A percentile compares a stretch with the other conserved stretches of the same genome.
These are phyloP conservation scores for Annona cherimola DNA, from an alignment of 164 flowering plant genomes.

Conservation along the genomic window DNA sequence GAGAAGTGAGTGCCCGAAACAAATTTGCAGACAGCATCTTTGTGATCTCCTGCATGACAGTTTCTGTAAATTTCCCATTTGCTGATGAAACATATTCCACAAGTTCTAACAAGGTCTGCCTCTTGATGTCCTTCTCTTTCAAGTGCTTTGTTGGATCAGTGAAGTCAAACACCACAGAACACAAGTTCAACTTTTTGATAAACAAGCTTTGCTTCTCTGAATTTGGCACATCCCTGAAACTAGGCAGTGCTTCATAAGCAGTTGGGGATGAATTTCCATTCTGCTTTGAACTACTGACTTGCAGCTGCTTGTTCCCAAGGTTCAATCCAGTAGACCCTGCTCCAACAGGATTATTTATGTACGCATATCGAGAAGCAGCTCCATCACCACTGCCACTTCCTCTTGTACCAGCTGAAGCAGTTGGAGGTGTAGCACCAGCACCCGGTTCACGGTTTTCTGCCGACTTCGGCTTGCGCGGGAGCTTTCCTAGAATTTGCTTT, in stretches of 20 bases:
- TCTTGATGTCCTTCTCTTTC: constrained; percentile 73
- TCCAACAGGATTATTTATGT: background rate
- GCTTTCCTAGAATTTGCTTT: constrained; percentile 53
- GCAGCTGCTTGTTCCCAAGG: constrained; percentile 17
- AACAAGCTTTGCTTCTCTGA: constrained; percentile 67
- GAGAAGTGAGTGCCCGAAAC: constrained; percentile 50
- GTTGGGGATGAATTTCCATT: constrained; percentile 12
- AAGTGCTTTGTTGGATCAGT: constrained; percentile 62
- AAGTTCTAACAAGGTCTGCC: constrained; percentile 70
- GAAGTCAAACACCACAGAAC: constrained; percentile 67
- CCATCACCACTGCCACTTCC: constrained; percentile 31
- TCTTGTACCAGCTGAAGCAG: constrained; percentile 28
- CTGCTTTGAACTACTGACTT: constrained; percentile 15
- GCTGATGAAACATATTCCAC: constrained; percentile 70
- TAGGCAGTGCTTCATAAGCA: constrained; percentile 60
- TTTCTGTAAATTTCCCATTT: constrained; percentile 55
- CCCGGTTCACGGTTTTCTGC: constrained; percentile 27
- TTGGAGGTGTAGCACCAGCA: constrained; percentile 10
- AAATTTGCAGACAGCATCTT: constrained; percentile 65
- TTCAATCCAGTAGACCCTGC: constrained; percentile 11
- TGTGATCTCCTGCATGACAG: constrained; percentile 47
- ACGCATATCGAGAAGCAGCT: constrained; percentile 17
- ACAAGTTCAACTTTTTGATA: constrained; percentile 53
- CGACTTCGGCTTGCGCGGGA: constrained; percentile 55
- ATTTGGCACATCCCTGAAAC: constrained; percentile 60